These are phyloP conservation scores for Colletotrichum karsti DNA, from an alignment of 2,329 filamentous ascomycete species.

Conservation along the genomic window DNA sequence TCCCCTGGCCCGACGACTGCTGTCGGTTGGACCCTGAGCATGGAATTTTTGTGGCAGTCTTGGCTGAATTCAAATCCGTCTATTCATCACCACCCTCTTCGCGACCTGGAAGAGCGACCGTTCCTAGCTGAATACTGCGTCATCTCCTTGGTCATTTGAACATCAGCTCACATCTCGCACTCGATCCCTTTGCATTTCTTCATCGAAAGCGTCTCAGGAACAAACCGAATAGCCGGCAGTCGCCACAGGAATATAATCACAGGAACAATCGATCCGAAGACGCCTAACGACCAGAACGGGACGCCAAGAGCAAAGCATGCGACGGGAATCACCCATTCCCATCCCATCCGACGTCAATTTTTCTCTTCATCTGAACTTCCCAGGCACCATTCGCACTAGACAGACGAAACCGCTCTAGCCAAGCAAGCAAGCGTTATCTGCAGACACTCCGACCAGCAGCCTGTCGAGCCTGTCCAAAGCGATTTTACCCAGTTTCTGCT, in stretches of 20 bases:
- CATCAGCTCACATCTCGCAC: not conserved
- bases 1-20: not conserved
- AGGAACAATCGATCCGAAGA: not conserved
- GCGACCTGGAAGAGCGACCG: too few relatives aligned
- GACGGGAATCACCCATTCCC: not conserved
- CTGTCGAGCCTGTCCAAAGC: not conserved
- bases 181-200: not conserved
- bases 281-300: not conserved
- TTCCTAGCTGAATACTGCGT: not conserved
- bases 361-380: conserved; percentile 17
- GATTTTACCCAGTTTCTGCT: not conserved
- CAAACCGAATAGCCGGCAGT: not conserved
- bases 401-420: conserved; percentile 24
- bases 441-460: conserved; percentile 11
- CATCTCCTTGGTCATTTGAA: not conserved
- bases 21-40: not conserved
- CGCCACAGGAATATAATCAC: not conserved
- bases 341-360: conserved; percentile 2
- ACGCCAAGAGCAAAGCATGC: not conserved
- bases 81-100: not conserved
- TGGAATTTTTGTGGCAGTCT: not conserved
- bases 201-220: not conserved
- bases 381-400: not conserved
- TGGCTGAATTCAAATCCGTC: not conserved
- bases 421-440: conserved; percentile 8